Conservation (phyloP, 495 filamentous ascomycete genomes). For the Hyaloscypha finlandica region DNA sequence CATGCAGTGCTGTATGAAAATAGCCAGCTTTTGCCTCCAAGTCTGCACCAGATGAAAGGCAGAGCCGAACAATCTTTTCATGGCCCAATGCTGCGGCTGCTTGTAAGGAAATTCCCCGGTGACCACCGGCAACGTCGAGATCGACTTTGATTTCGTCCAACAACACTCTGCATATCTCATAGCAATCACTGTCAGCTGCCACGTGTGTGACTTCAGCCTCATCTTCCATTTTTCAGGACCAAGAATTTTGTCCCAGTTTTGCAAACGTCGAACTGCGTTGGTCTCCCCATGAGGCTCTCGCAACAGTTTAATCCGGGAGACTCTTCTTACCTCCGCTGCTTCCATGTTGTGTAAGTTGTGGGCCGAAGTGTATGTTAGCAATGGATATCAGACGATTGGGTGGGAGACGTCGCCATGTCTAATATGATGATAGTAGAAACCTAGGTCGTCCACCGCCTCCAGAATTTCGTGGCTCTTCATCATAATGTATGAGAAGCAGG, state of each 20-base stretch:
- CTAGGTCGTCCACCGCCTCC: too few species aligned
- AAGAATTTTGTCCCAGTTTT: not conserved
- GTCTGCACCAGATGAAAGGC: not conserved
- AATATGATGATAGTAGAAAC: too few species aligned
- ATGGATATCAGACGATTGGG: too few species aligned
- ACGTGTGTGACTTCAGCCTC: not conserved
- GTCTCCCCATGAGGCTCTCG: not conserved
- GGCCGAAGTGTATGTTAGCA: too few species aligned
- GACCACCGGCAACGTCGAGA: not conserved
- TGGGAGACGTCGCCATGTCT: too few species aligned
- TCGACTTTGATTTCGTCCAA: not conserved
- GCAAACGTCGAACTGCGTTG: not conserved
- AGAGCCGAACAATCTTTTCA: not conserved
- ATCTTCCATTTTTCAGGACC: too few species aligned
- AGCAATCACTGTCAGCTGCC: not conserved
- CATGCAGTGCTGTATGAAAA: not conserved
- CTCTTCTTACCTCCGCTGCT: too few species aligned
- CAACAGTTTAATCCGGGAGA: too few species aligned
- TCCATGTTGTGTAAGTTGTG: too few species aligned
- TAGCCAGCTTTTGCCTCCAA: not conserved
- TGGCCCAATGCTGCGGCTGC: slow-evolving; percentile 15
- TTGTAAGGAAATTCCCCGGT: slow-evolving; percentile 14
- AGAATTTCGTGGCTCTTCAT: not conserved
- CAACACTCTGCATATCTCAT: not conserved
- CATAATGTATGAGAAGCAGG: slow-evolving; percentile 11